These are phyloP conservation scores for Micromonas pusilla DNA, from an alignment of 139 green algal genomes.

Conservation along the genomic window DNA sequence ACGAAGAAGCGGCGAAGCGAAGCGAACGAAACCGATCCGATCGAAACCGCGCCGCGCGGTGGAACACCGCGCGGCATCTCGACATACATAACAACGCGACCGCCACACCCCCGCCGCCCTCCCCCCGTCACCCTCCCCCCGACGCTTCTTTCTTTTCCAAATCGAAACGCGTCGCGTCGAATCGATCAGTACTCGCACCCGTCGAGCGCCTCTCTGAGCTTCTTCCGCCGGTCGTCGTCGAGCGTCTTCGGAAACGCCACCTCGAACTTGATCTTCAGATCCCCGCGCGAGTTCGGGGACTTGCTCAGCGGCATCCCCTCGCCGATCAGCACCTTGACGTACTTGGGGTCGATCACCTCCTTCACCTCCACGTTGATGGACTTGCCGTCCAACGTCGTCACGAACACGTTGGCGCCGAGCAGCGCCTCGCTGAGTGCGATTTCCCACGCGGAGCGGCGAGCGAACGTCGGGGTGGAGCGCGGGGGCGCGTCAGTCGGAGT, in stretches of 20 bases:
- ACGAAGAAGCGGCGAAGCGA: too few species aligned
- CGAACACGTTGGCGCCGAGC: slow-evolving; percentile 18
- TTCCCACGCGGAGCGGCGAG: too few species aligned
- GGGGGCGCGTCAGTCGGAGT: too few species aligned
- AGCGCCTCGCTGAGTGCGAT: slow-evolving; percentile 31
- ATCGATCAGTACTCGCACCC: background rate
- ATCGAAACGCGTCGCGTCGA: too few species aligned
- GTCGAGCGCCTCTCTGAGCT: background rate
- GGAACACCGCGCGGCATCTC: too few species aligned
- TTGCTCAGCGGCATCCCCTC: slow-evolving; percentile 48
- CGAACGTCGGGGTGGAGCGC: too few species aligned
- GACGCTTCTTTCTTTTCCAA: too few species aligned
- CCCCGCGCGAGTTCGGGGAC: slow-evolving; percentile 33
- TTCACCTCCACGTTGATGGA: slow-evolving; percentile 33
- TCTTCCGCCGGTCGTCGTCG: slow-evolving; percentile 16
- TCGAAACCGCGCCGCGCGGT: too few species aligned
- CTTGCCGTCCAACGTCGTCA: slow-evolving; percentile 36
- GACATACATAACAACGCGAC: too few species aligned
- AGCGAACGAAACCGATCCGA: too few species aligned
- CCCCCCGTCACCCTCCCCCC: too few species aligned
- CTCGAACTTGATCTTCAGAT: slow-evolving; percentile 44
- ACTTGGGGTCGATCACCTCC: slow-evolving; percentile 39
- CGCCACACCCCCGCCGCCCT: too few species aligned
- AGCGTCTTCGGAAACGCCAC: slow-evolving; percentile 37
- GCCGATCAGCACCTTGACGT: slow-evolving; percentile 36